These are phyloP conservation scores for Aspergillus costaricaensis DNA, from an alignment of 2,329 filamentous ascomycete genomes.

Conservation along the genomic window DNA sequence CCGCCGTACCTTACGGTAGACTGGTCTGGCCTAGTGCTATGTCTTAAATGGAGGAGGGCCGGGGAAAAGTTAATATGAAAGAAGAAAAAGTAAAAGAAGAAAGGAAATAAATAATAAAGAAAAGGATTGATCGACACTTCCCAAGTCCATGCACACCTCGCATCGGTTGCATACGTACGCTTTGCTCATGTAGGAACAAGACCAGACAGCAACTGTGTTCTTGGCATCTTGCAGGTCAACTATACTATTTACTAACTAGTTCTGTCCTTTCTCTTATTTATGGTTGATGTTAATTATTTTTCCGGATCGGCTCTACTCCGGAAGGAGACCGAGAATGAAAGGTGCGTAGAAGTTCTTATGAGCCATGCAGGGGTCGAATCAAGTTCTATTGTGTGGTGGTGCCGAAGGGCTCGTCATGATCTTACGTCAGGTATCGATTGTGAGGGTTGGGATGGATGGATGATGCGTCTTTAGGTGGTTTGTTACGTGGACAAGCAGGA, in stretches of 20 bases:
- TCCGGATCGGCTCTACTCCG: background rate
- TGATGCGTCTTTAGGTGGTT: conserved; percentile 3
- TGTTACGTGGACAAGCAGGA: conserved; percentile 6
- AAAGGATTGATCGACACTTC: background rate
- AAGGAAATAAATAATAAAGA: too few relatives aligned
- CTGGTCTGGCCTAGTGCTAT: conserved; percentile 12
- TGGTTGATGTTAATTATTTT: background rate
- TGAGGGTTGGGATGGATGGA: conserved; percentile 1
- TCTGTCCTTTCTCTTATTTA: background rate
- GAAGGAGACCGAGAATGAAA: too few relatives aligned
- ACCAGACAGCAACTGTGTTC: background rate
- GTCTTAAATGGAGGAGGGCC: conserved; percentile 13
- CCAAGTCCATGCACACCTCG: background rate
- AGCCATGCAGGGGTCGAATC: background rate
- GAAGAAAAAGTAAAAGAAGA: too few relatives aligned
- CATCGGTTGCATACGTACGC: conserved; percentile 1
- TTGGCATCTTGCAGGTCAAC: background rate
- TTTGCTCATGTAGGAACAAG: background rate
- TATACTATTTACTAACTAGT: background rate
- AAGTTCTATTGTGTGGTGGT: background rate
- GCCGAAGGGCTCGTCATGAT: conserved; percentile 7
- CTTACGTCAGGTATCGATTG: conserved; percentile 4
- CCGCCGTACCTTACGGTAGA: conserved; percentile 18
- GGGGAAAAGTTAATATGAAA: too few relatives aligned
- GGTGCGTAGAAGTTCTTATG: too few relatives aligned